A percentile compares a stretch with the other conserved stretches of the same genome.
phyloP scores from a whole-genome alignment of 192 early-diverging fungal species.

The Dissophora globulifera region DNA sequence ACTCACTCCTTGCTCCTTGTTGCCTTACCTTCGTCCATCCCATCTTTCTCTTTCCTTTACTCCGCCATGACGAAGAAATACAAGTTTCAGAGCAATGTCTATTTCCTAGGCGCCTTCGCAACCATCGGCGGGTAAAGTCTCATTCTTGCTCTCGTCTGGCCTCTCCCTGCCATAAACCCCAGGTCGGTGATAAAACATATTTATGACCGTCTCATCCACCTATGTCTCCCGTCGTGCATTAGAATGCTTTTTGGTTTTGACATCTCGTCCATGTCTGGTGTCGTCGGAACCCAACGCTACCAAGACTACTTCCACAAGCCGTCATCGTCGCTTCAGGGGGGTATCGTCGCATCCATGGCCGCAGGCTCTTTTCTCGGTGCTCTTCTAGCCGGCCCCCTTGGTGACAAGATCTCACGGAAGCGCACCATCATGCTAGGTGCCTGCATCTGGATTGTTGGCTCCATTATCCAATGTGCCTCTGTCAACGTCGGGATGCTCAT shows the following conservation, averaged over 20 bases:
- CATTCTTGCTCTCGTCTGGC: no score
- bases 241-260: slow-evolving; percentile 68
- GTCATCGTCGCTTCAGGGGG: slow-evolving; percentile 63
- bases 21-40: no score
- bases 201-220: no score
- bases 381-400: slow-evolving; percentile 70
- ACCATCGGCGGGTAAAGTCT: slow-evolving; percentile 61
- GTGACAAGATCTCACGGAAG: slow-evolving; percentile 77
- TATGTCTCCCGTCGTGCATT: no score
- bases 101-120: slow-evolving; percentile 58
- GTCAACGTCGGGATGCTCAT: slow-evolving; percentile 72
- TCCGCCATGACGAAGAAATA: slow-evolving; percentile 8
- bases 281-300: slow-evolving; percentile 61
- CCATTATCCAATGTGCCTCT: slow-evolving; percentile 74
- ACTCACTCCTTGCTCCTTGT: no score
- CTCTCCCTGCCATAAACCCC: no score
- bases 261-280: slow-evolving; percentile 64
- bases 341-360: slow-evolving; percentile 73
- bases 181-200: no score
- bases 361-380: slow-evolving; percentile 83
- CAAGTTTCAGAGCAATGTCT: slow-evolving; percentile 45
- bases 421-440: slow-evolving; percentile 73
- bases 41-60: no score
- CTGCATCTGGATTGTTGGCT: slow-evolving; percentile 79
- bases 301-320: slow-evolving; percentile 68